Conservation (phyloP, 208 protist genomes). For the Leishmania turanica region DNA sequence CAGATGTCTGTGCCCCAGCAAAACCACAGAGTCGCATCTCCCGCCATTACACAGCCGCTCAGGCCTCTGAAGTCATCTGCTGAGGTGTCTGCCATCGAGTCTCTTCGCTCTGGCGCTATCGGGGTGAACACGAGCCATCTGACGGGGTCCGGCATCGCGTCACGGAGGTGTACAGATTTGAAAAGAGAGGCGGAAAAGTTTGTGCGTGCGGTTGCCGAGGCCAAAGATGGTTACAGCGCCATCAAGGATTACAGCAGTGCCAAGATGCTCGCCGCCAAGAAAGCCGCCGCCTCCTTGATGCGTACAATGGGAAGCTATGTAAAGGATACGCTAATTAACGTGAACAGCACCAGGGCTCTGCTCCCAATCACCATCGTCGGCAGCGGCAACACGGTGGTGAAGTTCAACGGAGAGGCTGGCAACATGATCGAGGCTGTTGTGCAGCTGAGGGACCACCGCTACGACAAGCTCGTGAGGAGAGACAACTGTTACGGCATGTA, state of each 20-base stretch:
- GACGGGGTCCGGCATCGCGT: background rate
- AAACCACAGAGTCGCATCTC: background rate
- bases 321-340: constrained; percentile 6
- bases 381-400: constrained; percentile 32
- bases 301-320: background rate
- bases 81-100: background rate
- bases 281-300: background rate
- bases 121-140: background rate
- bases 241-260: background rate
- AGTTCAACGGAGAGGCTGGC: constrained; percentile 33
- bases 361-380: constrained; percentile 31
- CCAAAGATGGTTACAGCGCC: background rate
- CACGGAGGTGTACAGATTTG: background rate
- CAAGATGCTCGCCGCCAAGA: too few relatives aligned
- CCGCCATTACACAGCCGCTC: background rate
- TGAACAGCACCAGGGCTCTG: constrained; percentile 1
- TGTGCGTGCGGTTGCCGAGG: background rate
- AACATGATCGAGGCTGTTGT: constrained; percentile 48
- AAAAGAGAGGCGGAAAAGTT: background rate
- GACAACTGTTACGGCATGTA: constrained; percentile 53
- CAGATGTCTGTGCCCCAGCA: background rate
- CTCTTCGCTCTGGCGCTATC: background rate
- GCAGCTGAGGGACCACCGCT: constrained; percentile 51
- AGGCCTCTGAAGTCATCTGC: background rate
- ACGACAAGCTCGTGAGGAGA: constrained; percentile 30